These are phyloP conservation scores for Golubevia pallescens DNA, from an alignment of 1,284 basidiomycete genomes.

Conservation along the genomic window DNA sequence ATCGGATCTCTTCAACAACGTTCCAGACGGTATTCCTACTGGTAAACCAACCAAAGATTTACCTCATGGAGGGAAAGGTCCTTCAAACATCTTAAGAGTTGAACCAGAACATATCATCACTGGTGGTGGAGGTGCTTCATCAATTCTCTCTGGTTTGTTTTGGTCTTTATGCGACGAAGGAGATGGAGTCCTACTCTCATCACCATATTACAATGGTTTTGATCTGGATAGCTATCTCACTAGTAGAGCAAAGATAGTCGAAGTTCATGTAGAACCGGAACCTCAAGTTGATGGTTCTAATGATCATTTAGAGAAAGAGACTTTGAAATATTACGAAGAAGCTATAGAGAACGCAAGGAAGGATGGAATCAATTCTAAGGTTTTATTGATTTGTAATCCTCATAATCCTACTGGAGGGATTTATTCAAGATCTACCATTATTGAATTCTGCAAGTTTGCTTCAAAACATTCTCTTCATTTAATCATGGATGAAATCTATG, in stretches of 20 bases:
- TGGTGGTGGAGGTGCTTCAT: slow-evolving; percentile 30
- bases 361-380: slow-evolving; percentile 20
- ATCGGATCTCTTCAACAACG: slow-evolving; percentile 26
- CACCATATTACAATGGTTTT: slow-evolving; percentile 19
- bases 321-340: slow-evolving; percentile 25
- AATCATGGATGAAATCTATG: slow-evolving; percentile 51
- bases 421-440: slow-evolving; percentile 28
- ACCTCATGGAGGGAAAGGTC: neutral
- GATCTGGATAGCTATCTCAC: neutral
- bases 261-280: neutral
- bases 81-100: slow-evolving; percentile 13
- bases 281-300: neutral
- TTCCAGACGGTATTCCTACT: slow-evolving; percentile 14
- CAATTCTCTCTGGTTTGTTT: slow-evolving; percentile 36
- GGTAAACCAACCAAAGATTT: neutral
- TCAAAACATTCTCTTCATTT: slow-evolving; percentile 39
- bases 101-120: slow-evolving; percentile 34
- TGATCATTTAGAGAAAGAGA: slow-evolving; percentile 13
- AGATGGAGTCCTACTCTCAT: slow-evolving; percentile 37
- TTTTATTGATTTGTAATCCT: slow-evolving; percentile 42
- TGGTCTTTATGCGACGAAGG: slow-evolving; percentile 31
- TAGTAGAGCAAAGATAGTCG: neutral
- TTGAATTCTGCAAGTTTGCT: slow-evolving; percentile 31
- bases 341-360: slow-evolving; percentile 17
- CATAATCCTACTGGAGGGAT: slow-evolving; percentile 45